Percentiles rank a stretch among this genome's conserved stretches.
phyloP scores from a whole-genome alignment of 768 basidiomycete genomes.

The Boletus reticuloceps region DNA sequence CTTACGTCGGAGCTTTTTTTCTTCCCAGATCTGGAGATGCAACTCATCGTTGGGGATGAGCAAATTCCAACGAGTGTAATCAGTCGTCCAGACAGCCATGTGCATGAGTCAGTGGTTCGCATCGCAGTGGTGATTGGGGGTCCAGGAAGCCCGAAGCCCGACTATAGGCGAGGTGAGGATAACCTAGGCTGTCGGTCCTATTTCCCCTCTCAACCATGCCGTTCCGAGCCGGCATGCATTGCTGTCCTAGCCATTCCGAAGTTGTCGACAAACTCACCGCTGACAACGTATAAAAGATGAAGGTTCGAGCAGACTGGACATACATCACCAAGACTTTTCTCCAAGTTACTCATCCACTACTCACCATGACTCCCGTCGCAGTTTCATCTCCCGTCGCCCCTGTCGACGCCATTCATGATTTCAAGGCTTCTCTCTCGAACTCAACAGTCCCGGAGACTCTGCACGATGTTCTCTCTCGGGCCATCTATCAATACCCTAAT shows the following conservation, averaged over 20 bases:
- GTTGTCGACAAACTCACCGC: background rate
- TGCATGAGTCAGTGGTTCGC: background rate
- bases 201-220: no score
- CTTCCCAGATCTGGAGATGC: constrained; percentile 1
- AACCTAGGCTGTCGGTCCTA: no score
- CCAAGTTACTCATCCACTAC: background rate
- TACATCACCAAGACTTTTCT: background rate
- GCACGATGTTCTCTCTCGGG: constrained; percentile 22
- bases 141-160: no score
- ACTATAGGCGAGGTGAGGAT: no score
- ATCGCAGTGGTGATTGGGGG: background rate
- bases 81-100: background rate
- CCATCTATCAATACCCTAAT: constrained; percentile 18
- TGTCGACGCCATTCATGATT: constrained; percentile 6
- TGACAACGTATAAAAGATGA: constrained; percentile 20
- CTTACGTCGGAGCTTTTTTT: background rate
- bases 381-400: constrained; percentile 7
- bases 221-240: no score
- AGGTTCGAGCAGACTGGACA: background rate
- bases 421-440: constrained; percentile 14
- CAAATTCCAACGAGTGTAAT: background rate
- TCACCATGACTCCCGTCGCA: constrained; percentile 17
- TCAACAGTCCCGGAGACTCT: constrained; percentile 16
- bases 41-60: background rate
- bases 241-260: no score